These are phyloP conservation scores for Viridothelium virens DNA, from an alignment of 495 filamentous ascomycete species.

Conservation along the genomic window DNA sequence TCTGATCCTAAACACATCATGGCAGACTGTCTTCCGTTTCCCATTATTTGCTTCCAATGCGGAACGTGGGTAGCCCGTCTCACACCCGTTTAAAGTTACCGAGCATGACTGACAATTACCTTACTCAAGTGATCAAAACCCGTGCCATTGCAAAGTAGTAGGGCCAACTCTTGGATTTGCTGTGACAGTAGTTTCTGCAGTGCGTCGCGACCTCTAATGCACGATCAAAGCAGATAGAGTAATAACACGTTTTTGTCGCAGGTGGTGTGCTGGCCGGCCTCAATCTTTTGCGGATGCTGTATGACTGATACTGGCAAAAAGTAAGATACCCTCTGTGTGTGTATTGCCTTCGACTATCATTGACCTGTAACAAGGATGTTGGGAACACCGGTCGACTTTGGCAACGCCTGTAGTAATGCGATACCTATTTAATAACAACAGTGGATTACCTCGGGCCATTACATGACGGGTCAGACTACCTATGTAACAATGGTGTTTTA, in stretches of 20 bases:
- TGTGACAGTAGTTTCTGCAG: conserved; percentile 11
- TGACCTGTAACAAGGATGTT: conserved; percentile 3
- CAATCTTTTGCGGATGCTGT: conserved; percentile 15
- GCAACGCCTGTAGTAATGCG: conserved; percentile 7
- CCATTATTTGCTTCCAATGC: conserved; percentile 15
- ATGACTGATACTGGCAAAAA: conserved; percentile 14
- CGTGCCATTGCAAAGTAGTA: conserved; percentile 16
- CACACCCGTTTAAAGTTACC: background rate
- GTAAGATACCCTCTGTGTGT: background rate
- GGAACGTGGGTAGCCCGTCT: conserved; percentile 12
- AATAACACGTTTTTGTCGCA: background rate
- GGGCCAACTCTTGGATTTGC: conserved; percentile 15
- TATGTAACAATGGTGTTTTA: background rate
- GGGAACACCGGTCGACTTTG: conserved; percentile 9
- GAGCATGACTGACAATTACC: conserved; percentile 1
- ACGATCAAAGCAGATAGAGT: too few relatives aligned
- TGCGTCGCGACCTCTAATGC: background rate
- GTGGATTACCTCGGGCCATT: too few relatives aligned
- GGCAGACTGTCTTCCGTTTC: conserved; percentile 15
- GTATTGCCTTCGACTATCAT: background rate
- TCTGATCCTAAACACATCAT: background rate
- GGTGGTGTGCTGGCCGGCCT: conserved; percentile 15
- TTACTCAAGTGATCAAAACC: conserved; percentile 14
- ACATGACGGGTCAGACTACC: background rate
- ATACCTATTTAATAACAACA: conserved; percentile 10